Evolutionary conservation across 441 rosid genomes (phyloP).

Genomic region (Omphalea diandra): DNA sequence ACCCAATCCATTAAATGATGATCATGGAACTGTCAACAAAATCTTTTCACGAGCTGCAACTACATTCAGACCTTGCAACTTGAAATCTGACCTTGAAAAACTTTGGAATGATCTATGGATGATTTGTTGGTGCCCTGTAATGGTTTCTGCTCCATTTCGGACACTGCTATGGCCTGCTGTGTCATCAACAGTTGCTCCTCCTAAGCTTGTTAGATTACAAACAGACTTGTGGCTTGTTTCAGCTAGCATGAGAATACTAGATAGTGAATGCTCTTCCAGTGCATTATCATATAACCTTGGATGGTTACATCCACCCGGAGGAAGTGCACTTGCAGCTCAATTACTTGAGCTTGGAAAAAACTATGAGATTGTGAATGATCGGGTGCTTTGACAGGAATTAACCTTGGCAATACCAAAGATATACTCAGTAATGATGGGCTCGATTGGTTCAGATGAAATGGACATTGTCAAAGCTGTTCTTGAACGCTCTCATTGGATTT

Average conservation of each 20-base stretch:
- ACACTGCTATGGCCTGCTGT: constrained; percentile 92
- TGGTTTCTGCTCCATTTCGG: constrained; percentile 82
- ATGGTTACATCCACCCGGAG: constrained; percentile 96
- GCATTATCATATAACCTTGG: constrained; percentile 91
- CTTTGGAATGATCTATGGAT: constrained; percentile 87
- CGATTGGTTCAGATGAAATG: constrained; percentile 95
- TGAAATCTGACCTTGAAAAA: constrained; percentile 78
- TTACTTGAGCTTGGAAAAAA: constrained; percentile 99
- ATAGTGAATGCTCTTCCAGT: constrained; percentile 95
- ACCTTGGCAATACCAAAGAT: constrained; percentile 92
- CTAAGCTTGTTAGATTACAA: constrained; percentile 86
- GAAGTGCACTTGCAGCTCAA: constrained; percentile 95
- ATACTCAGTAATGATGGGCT: constrained; percentile 70
- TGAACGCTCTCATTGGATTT: constrained; percentile 99
- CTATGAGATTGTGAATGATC: constrained; percentile 80
- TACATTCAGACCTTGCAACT: constrained; percentile 77
- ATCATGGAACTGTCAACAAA: constrained; percentile 68
- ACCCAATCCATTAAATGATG: constrained; percentile 61
- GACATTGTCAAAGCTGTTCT: constrained; percentile 96
- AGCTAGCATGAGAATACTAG: constrained; percentile 96
- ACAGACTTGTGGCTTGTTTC: constrained; percentile 96
- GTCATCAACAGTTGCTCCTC: constrained; percentile 91
- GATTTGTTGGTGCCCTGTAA: constrained; percentile 99
- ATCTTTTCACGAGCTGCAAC: constrained; percentile 87
- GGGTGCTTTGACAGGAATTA: constrained; percentile 81